These are phyloP conservation scores for Terfezia boudieri DNA, from an alignment of 495 filamentous ascomycete genomes.

Conservation along the genomic window DNA sequence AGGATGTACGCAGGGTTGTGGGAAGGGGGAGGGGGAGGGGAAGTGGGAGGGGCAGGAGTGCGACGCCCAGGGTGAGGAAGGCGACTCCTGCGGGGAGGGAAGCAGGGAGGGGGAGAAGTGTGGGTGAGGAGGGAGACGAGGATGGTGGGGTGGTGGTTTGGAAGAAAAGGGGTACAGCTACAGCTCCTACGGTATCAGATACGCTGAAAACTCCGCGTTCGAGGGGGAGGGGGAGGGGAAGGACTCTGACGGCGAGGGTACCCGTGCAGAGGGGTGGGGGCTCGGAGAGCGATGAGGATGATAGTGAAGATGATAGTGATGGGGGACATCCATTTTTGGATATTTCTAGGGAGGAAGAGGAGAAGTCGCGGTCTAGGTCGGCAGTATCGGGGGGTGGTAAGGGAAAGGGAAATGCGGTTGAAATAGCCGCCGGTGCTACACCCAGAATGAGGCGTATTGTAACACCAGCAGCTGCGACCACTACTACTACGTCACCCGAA, in stretches of 20 bases:
- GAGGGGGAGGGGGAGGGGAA: neutral
- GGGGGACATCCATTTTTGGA: neutral
- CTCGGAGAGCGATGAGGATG: slow-evolving; percentile 1
- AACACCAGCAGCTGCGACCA: no score
- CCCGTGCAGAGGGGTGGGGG: neutral
- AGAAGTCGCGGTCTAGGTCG: neutral
- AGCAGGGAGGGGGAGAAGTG: neutral
- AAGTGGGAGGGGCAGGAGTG: neutral
- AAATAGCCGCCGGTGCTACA: neutral
- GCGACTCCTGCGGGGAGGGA: neutral
- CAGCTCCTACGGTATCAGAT: neutral
- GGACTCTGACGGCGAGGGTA: neutral
- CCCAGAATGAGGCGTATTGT: neutral
- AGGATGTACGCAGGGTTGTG: neutral
- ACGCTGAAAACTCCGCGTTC: neutral
- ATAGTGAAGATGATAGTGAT: neutral
- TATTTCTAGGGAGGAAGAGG: neutral
- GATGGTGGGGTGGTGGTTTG: neutral
- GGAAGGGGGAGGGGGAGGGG: neutral
- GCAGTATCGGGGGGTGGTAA: neutral
- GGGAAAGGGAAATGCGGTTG: neutral
- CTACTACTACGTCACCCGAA: no score
- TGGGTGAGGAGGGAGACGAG: neutral
- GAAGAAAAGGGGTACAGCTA: neutral
- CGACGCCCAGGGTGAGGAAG: neutral